Evolutionary conservation across 2,329 filamentous ascomycete species (phyloP).

Genomic region (Fusarium sp.): DNA sequence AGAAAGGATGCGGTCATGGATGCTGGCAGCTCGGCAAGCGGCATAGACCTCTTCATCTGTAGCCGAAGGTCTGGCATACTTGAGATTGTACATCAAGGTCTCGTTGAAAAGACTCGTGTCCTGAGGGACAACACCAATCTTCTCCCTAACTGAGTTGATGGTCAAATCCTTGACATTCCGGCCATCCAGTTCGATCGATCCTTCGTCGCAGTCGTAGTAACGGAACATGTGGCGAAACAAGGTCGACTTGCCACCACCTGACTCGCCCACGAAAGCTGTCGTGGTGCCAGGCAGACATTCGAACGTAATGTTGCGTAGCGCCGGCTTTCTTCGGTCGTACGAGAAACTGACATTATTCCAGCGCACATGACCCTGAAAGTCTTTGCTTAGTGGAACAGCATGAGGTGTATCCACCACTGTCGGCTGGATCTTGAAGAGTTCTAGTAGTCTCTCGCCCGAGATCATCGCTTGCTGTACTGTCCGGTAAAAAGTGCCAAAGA

Average conservation of each 20-base stretch:
- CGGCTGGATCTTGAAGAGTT: slow-evolving; percentile 96
- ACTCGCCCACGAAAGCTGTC: slow-evolving; percentile 96
- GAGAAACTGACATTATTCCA: slow-evolving; percentile 93
- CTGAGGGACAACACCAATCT: slow-evolving; percentile 97
- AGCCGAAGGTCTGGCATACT: slow-evolving; percentile 86
- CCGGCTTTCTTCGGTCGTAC: slow-evolving; percentile 89
- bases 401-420: slow-evolving; percentile 85
- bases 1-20: slow-evolving; percentile 90
- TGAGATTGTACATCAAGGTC: slow-evolving; percentile 93
- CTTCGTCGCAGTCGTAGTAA: slow-evolving; percentile 89
- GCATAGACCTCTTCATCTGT: slow-evolving; percentile 86
- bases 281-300: slow-evolving; percentile 91
- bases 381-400: slow-evolving; percentile 70
- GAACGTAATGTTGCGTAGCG: slow-evolving; percentile 87
- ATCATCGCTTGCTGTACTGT: slow-evolving; percentile 98
- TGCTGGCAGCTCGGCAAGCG: slow-evolving; percentile 88
- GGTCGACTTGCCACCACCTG: slow-evolving; percentile 96
- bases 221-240: slow-evolving; percentile 96
- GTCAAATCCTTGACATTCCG: slow-evolving; percentile 87
- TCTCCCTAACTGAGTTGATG: slow-evolving; percentile 91
- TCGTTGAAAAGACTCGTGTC: slow-evolving; percentile 97
- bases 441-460: slow-evolving; percentile 93
- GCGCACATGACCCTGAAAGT: slow-evolving; percentile 84
- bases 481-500: slow-evolving; percentile 95
- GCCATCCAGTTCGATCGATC: slow-evolving; percentile 87